Conservation (phyloP, 73 alveolate species). For the Blepharisma japonicum region DNA sequence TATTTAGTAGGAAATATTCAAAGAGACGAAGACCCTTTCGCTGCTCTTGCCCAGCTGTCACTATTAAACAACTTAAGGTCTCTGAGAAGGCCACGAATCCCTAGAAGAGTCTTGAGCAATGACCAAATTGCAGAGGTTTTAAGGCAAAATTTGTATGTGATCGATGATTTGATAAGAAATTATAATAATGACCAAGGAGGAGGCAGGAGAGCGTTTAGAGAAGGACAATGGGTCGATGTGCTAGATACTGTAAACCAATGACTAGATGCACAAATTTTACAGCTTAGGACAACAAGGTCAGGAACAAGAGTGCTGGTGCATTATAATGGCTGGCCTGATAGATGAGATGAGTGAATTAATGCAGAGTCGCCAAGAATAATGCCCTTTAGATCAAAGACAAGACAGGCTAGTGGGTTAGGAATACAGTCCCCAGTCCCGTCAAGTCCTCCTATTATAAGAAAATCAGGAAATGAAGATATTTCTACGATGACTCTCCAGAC, state of each 20-base stretch:
- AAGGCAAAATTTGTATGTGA: conserved; percentile 37
- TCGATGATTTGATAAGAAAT: no score
- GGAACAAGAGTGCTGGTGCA: conserved; percentile 63
- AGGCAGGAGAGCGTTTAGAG: conserved; percentile 49
- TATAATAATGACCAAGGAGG: background rate
- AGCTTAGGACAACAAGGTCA: conserved; percentile 60
- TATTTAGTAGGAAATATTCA: conserved; percentile 74
- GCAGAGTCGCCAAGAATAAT: conserved; percentile 72
- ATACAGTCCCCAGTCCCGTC: conserved; percentile 80
- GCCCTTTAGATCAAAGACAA: conserved; percentile 76
- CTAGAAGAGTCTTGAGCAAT: conserved; percentile 36
- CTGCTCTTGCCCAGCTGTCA: background rate
- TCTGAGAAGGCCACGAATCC: conserved; percentile 54
- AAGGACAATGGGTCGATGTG: conserved; percentile 93
- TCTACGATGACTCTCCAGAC: no score
- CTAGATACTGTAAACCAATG: conserved; percentile 91
- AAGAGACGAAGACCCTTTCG: conserved; percentile 24
- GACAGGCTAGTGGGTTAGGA: conserved; percentile 62
- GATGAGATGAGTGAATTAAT: conserved; percentile 95
- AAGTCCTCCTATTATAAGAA: background rate
- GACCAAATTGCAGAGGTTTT: conserved; percentile 47
- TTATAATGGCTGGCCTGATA: conserved; percentile 92
- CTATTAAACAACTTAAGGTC: conserved; percentile 32
- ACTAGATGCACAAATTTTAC: conserved; percentile 86
- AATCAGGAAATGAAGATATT: no score